Evolutionary conservation across 1,284 basidiomycete genomes (phyloP).

Genomic region (Microbotryum saponariae): DNA sequence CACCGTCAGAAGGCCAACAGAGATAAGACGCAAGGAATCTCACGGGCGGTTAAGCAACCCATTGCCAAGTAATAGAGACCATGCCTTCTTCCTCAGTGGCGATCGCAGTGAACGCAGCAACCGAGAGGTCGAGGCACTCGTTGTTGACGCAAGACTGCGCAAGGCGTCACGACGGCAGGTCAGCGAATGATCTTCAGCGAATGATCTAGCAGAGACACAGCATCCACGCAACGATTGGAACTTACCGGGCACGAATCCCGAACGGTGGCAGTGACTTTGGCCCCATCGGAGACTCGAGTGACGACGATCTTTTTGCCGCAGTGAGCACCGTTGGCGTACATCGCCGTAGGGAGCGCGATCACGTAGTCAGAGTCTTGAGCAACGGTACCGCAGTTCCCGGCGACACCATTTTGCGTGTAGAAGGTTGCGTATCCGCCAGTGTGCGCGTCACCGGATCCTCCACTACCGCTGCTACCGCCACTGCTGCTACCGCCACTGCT

Average conservation of each 20-base stretch:
- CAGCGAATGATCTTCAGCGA: too few relatives aligned
- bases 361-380: background rate
- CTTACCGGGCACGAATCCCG: slow-evolving; percentile 61
- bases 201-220: too few relatives aligned
- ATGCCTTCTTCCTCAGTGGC: slow-evolving; percentile 32
- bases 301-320: slow-evolving; percentile 50
- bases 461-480: background rate
- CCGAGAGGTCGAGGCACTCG: slow-evolving; percentile 56
- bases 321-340: slow-evolving; percentile 46
- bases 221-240: too few relatives aligned
- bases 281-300: slow-evolving; percentile 44
- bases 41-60: too few relatives aligned
- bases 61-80: background rate
- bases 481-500: too few relatives aligned
- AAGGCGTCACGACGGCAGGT: too few relatives aligned
- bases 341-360: slow-evolving; percentile 2
- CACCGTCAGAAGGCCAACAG: too few relatives aligned
- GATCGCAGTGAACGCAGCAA: slow-evolving; percentile 60
- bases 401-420: slow-evolving; percentile 6
- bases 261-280: slow-evolving; percentile 55
- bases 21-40: too few relatives aligned
- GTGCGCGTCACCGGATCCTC: background rate
- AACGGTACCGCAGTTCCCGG: slow-evolving; percentile 4
- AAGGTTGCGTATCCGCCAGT: slow-evolving; percentile 4
- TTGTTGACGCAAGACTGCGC: background rate